Base-by-base conservation (phyloP, 2,329 filamentous ascomycete genomes). In the Amauroascus verrucosus region DNA sequence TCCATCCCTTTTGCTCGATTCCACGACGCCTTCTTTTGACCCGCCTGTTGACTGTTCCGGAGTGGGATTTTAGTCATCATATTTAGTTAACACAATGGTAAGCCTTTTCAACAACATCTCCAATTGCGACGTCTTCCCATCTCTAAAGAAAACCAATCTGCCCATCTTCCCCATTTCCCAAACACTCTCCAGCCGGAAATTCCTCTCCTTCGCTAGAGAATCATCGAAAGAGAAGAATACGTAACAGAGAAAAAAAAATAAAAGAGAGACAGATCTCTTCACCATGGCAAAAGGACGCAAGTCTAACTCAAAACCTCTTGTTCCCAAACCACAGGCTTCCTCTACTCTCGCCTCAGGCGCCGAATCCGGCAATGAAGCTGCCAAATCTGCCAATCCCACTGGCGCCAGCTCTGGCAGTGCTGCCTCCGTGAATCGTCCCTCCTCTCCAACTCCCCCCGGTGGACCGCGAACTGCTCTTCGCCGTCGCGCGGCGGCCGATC, bases 381-480 rank as follows among this genome's bases (percentile, higher is more conserved):
- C 72, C 59, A 71, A 71, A 62, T 65, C 67, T 37, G 57, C 57
- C 35, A 51, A 51, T 38, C 52, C 63, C 56, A 66, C 65, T 50
- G 70, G 70, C 58, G 69, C 75, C 60, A 73, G 76, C 56, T 76
- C 78, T 61, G 77, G 77, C 61, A 46, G 77, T 81, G 62, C 86
- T 72, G 78, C 83, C 56, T 82, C 80, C 67, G 80, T 83, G 66
- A 83, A 80, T 66, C 88, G 91, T 60, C 84, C 88, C 54, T 85
- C 87, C 28, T 95, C 91, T 48, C 90, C 91, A 57, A 84, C 88
- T 64, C 85, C 89, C 59, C 93, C 93, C 24, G 93, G 93, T 61
- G 93, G 93, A 63, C 89, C 93, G 65, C 89, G 93, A 70, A 95
- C 91, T 62, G 91, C 89, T 58, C 94, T 98, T 75, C 84, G 93